A percentile compares a stretch with the other conserved stretches of the same genome.
Conservation (phyloP, 148 eudicot species). For the Polygonum maritimum region DNA sequence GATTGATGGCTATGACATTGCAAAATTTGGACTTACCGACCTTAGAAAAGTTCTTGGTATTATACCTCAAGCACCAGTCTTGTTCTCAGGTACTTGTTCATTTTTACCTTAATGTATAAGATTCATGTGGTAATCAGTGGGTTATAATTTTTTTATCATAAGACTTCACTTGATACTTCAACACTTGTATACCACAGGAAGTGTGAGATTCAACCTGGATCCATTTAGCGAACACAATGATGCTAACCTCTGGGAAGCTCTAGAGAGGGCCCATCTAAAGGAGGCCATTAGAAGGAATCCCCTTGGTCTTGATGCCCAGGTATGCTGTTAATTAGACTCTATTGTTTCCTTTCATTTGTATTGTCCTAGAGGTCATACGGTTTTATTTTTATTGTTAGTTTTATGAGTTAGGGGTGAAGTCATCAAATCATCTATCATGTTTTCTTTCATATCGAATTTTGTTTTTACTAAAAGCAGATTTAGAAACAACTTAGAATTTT, state of each 20-base stretch:
- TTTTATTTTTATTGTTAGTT: not conserved
- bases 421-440: not conserved
- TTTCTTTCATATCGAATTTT: not conserved
- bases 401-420: not conserved
- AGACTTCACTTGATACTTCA: not conserved
- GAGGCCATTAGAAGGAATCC: constrained; percentile 63
- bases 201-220: constrained; percentile 86
- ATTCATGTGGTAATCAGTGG: not conserved
- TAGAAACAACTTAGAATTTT: not conserved
- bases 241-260: constrained; percentile 88
- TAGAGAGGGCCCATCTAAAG: constrained; percentile 88
- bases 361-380: not conserved
- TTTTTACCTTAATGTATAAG: not conserved
- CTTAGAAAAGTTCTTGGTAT: constrained; percentile 60
- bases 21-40: constrained; percentile 76
- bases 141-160: not conserved
- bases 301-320: constrained; percentile 86
- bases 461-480: not conserved
- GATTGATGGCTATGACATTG: constrained; percentile 64
- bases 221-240: constrained; percentile 86
- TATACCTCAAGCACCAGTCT: constrained; percentile 84
- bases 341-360: not conserved
- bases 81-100: constrained; percentile 44
- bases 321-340: constrained; percentile 13
- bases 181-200: constrained; percentile 30